Base-by-base conservation (phyloP, 2,329 filamentous ascomycete genomes). In the Neonectria faginata region DNA sequence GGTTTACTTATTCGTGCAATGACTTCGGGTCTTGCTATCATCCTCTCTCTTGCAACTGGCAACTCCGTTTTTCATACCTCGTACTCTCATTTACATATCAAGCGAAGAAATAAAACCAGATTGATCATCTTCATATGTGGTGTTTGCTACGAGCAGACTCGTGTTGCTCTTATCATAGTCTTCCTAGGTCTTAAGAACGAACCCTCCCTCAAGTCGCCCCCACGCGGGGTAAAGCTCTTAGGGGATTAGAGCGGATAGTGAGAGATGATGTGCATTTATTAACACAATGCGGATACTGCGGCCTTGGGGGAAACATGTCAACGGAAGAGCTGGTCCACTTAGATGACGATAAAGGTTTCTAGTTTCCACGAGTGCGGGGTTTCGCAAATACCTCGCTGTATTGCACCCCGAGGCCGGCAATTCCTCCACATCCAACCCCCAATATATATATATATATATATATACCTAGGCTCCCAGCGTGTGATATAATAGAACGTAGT, bases 331-430 rank as follows among this genome's bases (percentile, higher is more conserved):
- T 31, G 47, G 47, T 27, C 47, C 47, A 50, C 47, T 29, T 5
- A 22, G 47, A 57, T 51, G 62, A 47, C 25, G 36, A 70, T 62
- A 20, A 54, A 44, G 4, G 45, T 14, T 56, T 62, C 52, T 55
- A 57, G 44, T 39, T 56, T 29, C 25, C 25, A 22, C 25, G 14
- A 33, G 54, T 70, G 70, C 63, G 70, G 69, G 69, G 69, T 67
- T 57, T 31, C 27, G 20, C 51, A 31, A 27, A 44, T 31, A 57
- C 61, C 60, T 71, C 69, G 69, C 69, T 72, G 25, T 39, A 27
- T 42, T 60, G 50, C 65, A 67, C 45, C 63, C 68, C 70, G 70
- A 70, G 53, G 51, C 16, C 68, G 64, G 70, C 65, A 36, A 22
- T 14, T 7, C 51, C 56, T 33, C 51, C 58, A 14, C 22, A 68